A percentile compares a stretch with the other conserved stretches of the same genome.
Evolutionary conservation across 805 yeast genomes (phyloP).

Genomic region (Peterozyma xylosa): DNA sequence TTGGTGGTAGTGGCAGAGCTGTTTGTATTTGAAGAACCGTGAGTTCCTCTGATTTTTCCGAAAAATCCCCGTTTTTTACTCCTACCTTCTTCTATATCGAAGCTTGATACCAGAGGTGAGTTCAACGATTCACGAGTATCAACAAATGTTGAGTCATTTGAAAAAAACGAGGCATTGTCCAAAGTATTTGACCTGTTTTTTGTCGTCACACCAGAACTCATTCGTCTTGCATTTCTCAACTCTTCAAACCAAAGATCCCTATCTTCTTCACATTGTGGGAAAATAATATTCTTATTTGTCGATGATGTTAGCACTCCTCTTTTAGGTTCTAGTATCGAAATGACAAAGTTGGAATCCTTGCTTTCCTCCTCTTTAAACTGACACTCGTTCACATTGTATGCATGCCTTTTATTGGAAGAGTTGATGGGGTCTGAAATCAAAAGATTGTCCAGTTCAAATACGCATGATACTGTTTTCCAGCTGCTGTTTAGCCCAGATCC

Average conservation of each 20-base stretch:
- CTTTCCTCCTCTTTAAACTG: constrained; percentile 15
- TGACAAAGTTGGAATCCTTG: constrained; percentile 51
- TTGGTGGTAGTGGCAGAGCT: neutral
- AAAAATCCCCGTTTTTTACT: neutral
- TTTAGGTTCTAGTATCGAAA: constrained; percentile 41
- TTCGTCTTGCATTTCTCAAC: constrained; percentile 9
- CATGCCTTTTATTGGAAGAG: constrained; percentile 22
- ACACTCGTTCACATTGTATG: constrained; percentile 42
- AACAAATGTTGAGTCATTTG: neutral
- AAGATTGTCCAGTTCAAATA: neutral
- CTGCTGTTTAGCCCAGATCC: constrained; percentile 2
- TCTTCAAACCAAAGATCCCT: constrained; percentile 63
- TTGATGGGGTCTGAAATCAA: neutral
- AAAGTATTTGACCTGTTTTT: constrained; percentile 17
- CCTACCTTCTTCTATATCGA: neutral
- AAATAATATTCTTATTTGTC: constrained; percentile 35
- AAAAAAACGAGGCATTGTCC: neutral
- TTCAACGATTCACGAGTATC: neutral
- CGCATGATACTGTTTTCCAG: constrained; percentile 8
- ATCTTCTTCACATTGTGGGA: constrained; percentile 75
- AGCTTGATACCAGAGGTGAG: neutral
- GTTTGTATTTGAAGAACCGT: neutral
- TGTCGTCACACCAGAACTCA: constrained; percentile 8
- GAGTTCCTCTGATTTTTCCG: neutral
- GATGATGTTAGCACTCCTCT: constrained; percentile 25